Percentiles rank a stretch among this genome's conserved stretches.
Evolutionary conservation across 345 rosid species (phyloP).

Genomic region (Populus alba): DNA sequence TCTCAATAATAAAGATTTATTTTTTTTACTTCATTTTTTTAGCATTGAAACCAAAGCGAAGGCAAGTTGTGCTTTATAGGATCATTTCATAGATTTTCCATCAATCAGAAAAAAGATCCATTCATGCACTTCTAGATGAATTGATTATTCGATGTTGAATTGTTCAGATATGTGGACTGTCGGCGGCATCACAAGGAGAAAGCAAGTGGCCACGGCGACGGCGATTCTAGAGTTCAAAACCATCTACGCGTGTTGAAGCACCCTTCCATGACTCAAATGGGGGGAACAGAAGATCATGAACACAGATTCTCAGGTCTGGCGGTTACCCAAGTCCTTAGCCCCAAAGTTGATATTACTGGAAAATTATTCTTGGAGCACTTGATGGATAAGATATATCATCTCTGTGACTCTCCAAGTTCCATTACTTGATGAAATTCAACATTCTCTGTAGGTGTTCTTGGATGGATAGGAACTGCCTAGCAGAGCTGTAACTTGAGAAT

Average conservation of each 20-base stretch:
- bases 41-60: conserved; percentile 40
- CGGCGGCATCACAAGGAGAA: too few relatives aligned
- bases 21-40: too few relatives aligned
- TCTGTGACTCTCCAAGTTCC: neutral
- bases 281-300: conserved; percentile 27
- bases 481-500: neutral
- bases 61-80: conserved; percentile 23
- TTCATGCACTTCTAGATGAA: neutral
- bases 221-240: conserved; percentile 22
- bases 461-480: neutral
- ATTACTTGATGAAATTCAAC: neutral
- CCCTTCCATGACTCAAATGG: conserved; percentile 43
- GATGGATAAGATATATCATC: neutral
- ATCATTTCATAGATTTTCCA: too few relatives aligned
- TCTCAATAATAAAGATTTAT: too few relatives aligned
- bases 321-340: neutral
- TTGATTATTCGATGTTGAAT: neutral
- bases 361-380: neutral
- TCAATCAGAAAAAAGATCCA: neutral
- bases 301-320: conserved; percentile 48
- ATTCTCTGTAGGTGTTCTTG: neutral
- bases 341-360: neutral
- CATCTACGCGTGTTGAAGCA: conserved; percentile 50
- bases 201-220: conserved; percentile 40
- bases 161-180: conserved; percentile 31